Evolutionary conservation across 1,284 basidiomycete species (phyloP).

Genomic region (Cryptococcus wingfieldii): DNA sequence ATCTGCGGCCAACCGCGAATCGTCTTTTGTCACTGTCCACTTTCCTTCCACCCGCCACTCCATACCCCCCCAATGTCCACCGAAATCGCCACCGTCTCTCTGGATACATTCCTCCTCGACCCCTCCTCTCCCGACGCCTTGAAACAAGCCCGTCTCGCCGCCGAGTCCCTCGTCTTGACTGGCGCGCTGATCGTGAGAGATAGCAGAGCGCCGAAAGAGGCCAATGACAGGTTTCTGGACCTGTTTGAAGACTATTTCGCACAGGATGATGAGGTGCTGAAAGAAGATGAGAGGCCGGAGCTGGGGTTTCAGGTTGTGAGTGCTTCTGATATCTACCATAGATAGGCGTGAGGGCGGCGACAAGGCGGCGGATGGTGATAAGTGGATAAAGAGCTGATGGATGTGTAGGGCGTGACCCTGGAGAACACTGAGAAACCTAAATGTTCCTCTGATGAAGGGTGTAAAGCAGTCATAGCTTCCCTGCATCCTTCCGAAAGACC

Average conservation of each 20-base stretch:
- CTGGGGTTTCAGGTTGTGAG: conserved; percentile 54
- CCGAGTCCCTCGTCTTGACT: conserved; percentile 66
- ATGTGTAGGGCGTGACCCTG: conserved; percentile 69
- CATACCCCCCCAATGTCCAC: conserved; percentile 11
- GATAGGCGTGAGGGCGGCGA: background rate
- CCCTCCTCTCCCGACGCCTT: conserved; percentile 52
- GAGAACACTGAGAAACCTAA: conserved; percentile 91
- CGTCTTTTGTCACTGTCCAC: too few species aligned
- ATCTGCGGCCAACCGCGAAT: too few species aligned
- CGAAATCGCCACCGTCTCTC: conserved; percentile 65
- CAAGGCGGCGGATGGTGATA: background rate
- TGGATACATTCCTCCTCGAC: conserved; percentile 65
- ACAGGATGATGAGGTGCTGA: conserved; percentile 60
- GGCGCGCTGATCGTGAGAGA: conserved; percentile 79
- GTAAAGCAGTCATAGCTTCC: conserved; percentile 41
- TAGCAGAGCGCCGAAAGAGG: conserved; percentile 72
- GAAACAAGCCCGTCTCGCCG: conserved; percentile 55
- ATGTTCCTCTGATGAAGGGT: conserved; percentile 57
- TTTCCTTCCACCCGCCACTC: background rate
- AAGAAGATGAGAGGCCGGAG: conserved; percentile 74
- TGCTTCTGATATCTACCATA: background rate
- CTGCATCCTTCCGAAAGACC: conserved; percentile 73
- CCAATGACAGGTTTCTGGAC: conserved; percentile 74
- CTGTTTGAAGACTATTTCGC: conserved; percentile 80
- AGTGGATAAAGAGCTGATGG: too few species aligned